These are phyloP conservation scores for Hirschfeldia incana DNA, from an alignment of 345 rosid species.

Conservation along the genomic window DNA sequence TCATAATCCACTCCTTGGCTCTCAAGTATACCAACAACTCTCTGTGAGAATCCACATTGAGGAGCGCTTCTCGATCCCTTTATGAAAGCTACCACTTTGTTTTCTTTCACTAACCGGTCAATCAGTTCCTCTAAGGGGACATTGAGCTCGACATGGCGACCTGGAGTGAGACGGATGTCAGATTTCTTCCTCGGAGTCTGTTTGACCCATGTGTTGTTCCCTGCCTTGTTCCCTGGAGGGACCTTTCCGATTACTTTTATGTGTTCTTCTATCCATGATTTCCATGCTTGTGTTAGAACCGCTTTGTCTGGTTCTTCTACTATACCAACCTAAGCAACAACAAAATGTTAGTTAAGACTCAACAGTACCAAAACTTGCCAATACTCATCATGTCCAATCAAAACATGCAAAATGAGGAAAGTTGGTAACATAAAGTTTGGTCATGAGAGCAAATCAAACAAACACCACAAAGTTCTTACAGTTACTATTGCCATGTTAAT, in stretches of 20 bases:
- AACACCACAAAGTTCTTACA: background rate
- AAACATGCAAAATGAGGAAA: background rate
- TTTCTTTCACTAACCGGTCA: constrained; percentile 76
- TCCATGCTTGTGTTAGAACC: constrained; percentile 81
- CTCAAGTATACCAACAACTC: constrained; percentile 78
- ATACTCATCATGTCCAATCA: background rate
- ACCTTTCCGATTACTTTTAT: constrained; percentile 75
- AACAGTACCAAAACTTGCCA: background rate
- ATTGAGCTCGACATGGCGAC: constrained; percentile 74
- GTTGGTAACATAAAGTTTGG: background rate
- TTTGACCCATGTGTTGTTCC: constrained; percentile 76
- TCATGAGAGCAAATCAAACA: background rate
- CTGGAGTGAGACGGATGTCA: constrained; percentile 88
- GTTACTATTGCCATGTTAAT: background rate
- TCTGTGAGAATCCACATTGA: constrained; percentile 86
- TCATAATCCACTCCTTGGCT: constrained; percentile 80
- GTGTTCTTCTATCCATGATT: constrained; percentile 96
- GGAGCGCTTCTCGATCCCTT: constrained; percentile 95
- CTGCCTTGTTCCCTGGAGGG: constrained; percentile 85
- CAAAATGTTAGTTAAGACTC: background rate
- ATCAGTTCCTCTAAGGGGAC: constrained; percentile 72
- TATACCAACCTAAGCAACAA: constrained; percentile 55
- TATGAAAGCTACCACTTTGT: constrained; percentile 85
- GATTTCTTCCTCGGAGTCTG: constrained; percentile 69
- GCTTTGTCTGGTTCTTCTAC: constrained; percentile 75